phyloP scores from a whole-genome alignment of 202 grass and related monocot genomes.

The Elaeis oleifera region DNA sequence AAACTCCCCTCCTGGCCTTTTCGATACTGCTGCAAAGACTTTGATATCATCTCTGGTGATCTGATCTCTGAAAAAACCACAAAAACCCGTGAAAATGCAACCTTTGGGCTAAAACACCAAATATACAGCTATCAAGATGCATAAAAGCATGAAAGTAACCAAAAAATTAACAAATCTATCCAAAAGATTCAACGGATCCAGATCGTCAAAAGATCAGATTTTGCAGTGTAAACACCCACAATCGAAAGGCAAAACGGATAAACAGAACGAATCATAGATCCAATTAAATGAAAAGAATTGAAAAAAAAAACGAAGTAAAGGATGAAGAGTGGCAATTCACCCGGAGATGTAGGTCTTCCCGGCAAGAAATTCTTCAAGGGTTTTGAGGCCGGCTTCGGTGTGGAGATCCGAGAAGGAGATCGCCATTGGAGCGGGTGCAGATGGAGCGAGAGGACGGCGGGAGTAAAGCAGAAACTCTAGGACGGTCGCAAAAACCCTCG shows the following conservation, averaged over 20 bases:
- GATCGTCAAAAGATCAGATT: neutral
- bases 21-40: constrained; percentile 52
- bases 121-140: no score
- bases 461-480: no score
- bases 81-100: neutral
- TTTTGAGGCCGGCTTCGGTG: constrained; percentile 38
- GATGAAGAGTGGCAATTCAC: constrained; percentile 17
- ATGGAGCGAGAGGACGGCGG: neutral
- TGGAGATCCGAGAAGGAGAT: constrained; percentile 56
- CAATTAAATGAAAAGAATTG: neutral
- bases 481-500: no score
- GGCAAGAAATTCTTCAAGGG: constrained; percentile 54
- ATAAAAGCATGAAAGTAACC: neutral
- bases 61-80: constrained; percentile 23
- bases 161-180: neutral
- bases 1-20: constrained; percentile 56
- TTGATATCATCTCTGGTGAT: constrained; percentile 81
- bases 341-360: constrained; percentile 76
- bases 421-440: constrained; percentile 44
- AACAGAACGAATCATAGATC: neutral
- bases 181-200: neutral
- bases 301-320: neutral
- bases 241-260: neutral
- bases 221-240: neutral
- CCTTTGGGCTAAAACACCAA: no score